Base-by-base conservation (phyloP, 495 filamentous ascomycete species). In the Diplogelasinospora grovesii region DNA sequence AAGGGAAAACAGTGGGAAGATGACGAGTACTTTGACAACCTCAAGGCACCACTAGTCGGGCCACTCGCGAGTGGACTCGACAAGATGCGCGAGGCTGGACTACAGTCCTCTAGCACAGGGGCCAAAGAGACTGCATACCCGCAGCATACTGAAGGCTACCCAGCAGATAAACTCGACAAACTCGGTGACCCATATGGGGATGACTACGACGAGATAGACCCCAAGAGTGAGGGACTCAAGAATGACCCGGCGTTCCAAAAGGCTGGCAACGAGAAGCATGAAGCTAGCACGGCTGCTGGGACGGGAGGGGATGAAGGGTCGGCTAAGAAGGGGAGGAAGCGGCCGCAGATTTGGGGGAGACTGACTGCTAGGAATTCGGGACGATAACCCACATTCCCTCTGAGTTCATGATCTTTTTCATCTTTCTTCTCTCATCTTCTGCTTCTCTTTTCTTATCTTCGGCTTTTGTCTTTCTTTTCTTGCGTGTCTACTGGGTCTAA, bases 171-270 rank as follows among this genome's bases (percentile, higher is more conserved):
- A 39, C 35, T 46, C 14, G 48, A 36, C 20, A 51, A 51, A 39
- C 35, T 46, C 14, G 48, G 31, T 16, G 19, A 29, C 19, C 34
- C 35, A 0, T 50, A 43, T 19, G 40, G 50, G 3, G 47, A 56
- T 4, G 56, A 57, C 19, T 62, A 48, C 22, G 56, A 57, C 14
- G 49, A 60, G 36, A 60, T 62, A 23, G 53, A 59, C 25, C 56
- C 59, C 15, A 53, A 51, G 27, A 50, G 44, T 7, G 56, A 62
- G 32, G 51, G 46, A 10, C 22, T 57, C 23, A 39, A 34, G 33
- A 53, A 55, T 23, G 56, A 56, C 14, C 48, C 45, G 4, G 44
- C 31, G 3, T 53, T 57, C 24, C 55, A 54, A 22, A 42, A 36
- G 37, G 55, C 53, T 5, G 50, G 53, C 22, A 27, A 25, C 18